Base-by-base conservation (phyloP, 805 yeast genomes). In the Schizosaccharomyces lindneri region DNA sequence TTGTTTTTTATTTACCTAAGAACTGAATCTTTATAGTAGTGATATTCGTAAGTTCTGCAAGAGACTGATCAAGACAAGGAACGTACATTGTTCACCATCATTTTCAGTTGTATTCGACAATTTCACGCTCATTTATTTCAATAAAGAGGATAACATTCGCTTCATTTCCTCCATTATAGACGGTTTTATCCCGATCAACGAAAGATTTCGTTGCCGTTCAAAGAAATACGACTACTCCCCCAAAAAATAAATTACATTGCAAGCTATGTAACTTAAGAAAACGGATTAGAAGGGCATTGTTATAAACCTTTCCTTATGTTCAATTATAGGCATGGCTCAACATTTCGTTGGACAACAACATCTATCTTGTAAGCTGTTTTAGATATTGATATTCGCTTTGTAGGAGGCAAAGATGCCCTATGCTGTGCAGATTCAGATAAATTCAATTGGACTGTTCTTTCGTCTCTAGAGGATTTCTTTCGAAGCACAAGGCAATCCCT, bases 391-490 rank as follows among this genome's bases (percentile, higher is more conserved):
- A 83, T 96, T 0, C 81, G 98, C 73, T 90, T 93, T 32, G 78
- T 87, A 31, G 98, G 98, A 72, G 98, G 98, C 75, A 93, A 93
- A 71, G 98, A 93, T 75, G 93, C 89, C 15, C 85, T 97, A 11
- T 6, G 13, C 13, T 1, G 4, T 36, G 13, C 39, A 36, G 39
- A 36, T n/a, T 97, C 97, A 32, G 83, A 96, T 59, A 88, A 98
- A 79, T 93, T 93, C 75, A 89, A 93, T 71, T 86, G 79, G 71
- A 93, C 98, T 0, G 88, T 86, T 68, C 74, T 93, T 65, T 81
- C 80, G 62, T 81, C 83, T 43, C 76, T 93, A 60, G 85, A 76
- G 85, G 63, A 80, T 75, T 62, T 79, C 90, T 5, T 88, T 90
- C 72, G 82, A 85, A 66, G 81, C 85, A 0, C 76, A 81, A 59